Evolutionary conservation across 2,329 filamentous ascomycete species (phyloP), one percentile per base, ranked within the genome.

Genomic region (Nothophaeocryptopus gaeumannii): DNA sequence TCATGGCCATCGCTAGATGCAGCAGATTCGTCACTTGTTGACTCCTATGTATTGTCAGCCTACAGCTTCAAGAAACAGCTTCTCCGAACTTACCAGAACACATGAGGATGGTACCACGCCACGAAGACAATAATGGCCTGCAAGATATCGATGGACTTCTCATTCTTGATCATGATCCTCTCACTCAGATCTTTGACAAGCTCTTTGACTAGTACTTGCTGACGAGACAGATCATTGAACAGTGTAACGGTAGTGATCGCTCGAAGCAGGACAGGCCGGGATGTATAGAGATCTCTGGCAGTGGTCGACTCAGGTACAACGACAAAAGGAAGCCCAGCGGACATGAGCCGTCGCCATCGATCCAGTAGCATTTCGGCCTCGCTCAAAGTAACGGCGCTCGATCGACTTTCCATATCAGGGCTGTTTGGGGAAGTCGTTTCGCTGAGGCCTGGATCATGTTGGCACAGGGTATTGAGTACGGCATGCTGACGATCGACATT

Each of bases 71-170:
- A n/a, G n/a, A n/a, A n/a, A n/a, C n/a, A n/a, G n/a, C n/a, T n/a
- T n/a, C n/a, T n/a, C n/a, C n/a, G n/a, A n/a, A n/a, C n/a, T n/a
- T n/a, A n/a, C 58, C 57, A 61, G 39, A 63, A 64, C n/a, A 66
- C 48, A 43, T 67, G 63, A 5, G 59, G 54, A 37, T 67, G 60
- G 8, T 37, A 47, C 49, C 49, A 51, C 9, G 43, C 43, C 30
- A 51, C 43, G 26, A 51, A 43, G 8, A 51, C 39, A 14, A 45
- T 33, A 13, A 48, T 63, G 37, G 30, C 60, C 38, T 66, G 61
- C n/a, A 67, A 31, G 31, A 65, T 42, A 16, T 63, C 64, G 11
- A 65, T 32, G 3, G 54, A 58, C 43, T 65, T 65, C 51, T 67
- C 63, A 30, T 58, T 59, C 11, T 64, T 61, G 16, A 66, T 55